Evolutionary conservation across 192 early-diverging fungal species (phyloP).

Genomic region (Coemansia erecta): DNA sequence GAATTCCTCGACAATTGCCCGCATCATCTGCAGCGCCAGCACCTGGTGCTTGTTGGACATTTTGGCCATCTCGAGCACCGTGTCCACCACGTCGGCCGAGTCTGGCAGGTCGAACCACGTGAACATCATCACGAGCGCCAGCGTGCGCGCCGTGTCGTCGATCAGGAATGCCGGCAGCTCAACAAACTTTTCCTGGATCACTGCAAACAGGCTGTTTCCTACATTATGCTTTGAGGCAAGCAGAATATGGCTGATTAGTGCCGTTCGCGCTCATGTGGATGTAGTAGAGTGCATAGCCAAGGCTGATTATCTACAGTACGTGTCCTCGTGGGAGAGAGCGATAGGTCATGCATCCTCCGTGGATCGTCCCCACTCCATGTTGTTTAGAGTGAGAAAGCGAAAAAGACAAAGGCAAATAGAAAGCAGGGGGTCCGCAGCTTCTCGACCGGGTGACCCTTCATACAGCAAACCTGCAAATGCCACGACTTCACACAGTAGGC

Average conservation of each 20-base stretch:
- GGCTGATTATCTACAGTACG: background rate
- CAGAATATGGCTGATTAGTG: background rate
- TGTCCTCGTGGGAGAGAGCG: background rate
- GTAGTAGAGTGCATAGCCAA: too few species aligned
- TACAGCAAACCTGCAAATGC: background rate
- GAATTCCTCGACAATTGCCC: slow-evolving; percentile 72
- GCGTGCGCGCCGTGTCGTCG: slow-evolving; percentile 43
- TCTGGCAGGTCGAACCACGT: slow-evolving; percentile 50
- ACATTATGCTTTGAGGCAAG: slow-evolving; percentile 1
- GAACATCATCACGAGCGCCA: slow-evolving; percentile 54
- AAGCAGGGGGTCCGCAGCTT: background rate
- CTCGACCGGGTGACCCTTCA: background rate
- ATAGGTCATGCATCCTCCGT: slow-evolving; percentile 2
- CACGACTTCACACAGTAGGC: background rate
- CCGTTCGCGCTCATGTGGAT: background rate
- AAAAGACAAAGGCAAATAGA: background rate
- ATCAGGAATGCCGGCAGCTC: slow-evolving; percentile 45
- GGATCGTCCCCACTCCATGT: slow-evolving; percentile 7
- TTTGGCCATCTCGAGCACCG: slow-evolving; percentile 32
- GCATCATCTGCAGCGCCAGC: slow-evolving; percentile 67
- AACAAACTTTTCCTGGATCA: slow-evolving; percentile 27
- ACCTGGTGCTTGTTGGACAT: slow-evolving; percentile 51
- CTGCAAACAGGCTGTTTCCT: slow-evolving; percentile 35
- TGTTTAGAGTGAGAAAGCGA: background rate
- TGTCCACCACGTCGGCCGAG: slow-evolving; percentile 34